Evolutionary conservation across 129 eudicot species (phyloP), one percentile per base, ranked within the genome.

Genomic region (Calendula officinalis): DNA sequence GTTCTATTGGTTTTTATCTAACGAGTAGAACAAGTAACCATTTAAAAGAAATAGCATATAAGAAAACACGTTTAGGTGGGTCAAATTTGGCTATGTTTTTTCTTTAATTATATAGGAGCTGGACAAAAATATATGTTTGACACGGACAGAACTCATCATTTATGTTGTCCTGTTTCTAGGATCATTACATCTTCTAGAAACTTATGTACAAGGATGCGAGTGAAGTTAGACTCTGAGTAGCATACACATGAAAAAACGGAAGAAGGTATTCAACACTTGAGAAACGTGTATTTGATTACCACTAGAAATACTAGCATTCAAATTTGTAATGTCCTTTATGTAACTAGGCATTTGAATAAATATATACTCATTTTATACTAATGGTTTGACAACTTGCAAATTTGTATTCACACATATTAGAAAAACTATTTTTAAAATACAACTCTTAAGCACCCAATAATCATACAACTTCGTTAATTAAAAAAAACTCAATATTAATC

Each of bases 181-280:
- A 58, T 60, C 67, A 7, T 64, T 30, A 36, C 56, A 13, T 0
- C 30, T 22, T 22, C 30, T 22, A 22, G 30, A 22, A 22, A 22
- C 30, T 73, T 64, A 41, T 47, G 66, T 15, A 40, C 1, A 36
- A 62, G 40, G 76, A 60, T 70, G 30, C 7, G 2, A 17, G 52
- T 49, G 50, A 49, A 40, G 2, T 2, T 64, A 51, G 30, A 22
- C 13, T 41, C 46, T 60, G 49, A 46, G 42, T 46, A 65, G 55
- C 49, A 47, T 57, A 55, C 17, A 39, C 11, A 17, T 46, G 72
- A n/a, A 10, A 56, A 52, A 27, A 6, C 6, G 58, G 57, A 22
- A 22, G 54, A 66, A 65, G 65, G 70, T 54, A 46, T 17, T 36
- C 59, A 34, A 44, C 51, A 66, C 40, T 74, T 37, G 3, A 39